These are phyloP conservation scores for Eutrema heterophyllum DNA, from an alignment of 345 rosid species.

Conservation along the genomic window DNA sequence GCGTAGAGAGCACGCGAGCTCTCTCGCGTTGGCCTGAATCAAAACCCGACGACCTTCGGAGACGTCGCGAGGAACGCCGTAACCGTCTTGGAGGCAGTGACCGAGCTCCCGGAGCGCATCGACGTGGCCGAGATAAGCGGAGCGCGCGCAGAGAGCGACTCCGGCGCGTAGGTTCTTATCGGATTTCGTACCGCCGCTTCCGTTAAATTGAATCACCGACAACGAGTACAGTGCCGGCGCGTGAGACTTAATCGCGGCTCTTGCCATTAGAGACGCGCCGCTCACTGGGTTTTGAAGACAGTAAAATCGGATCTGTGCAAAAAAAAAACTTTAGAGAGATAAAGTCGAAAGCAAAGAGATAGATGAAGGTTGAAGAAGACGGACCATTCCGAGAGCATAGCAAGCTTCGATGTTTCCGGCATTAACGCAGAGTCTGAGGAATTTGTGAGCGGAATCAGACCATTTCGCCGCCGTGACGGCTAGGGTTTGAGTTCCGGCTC, in stretches of 20 bases:
- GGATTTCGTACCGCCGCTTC: slow-evolving; percentile 54
- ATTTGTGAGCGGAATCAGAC: slow-evolving; percentile 55
- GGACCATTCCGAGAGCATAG: slow-evolving; percentile 64
- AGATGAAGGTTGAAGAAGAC: background rate
- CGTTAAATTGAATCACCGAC: slow-evolving; percentile 66
- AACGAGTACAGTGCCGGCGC: slow-evolving; percentile 55
- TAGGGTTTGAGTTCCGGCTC: slow-evolving; percentile 39
- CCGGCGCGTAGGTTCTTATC: slow-evolving; percentile 60
- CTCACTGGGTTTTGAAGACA: slow-evolving; percentile 43
- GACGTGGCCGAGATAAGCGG: slow-evolving; percentile 54
- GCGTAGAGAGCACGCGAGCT: slow-evolving; percentile 39
- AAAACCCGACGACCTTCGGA: slow-evolving; percentile 50
- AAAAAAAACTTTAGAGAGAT: background rate
- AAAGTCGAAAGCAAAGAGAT: background rate
- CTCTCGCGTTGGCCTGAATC: slow-evolving; percentile 58
- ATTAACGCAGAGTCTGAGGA: slow-evolving; percentile 43
- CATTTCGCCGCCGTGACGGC: slow-evolving; percentile 45
- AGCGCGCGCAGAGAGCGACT: slow-evolving; percentile 53
- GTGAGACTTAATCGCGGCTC: slow-evolving; percentile 60
- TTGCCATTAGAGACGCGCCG: slow-evolving; percentile 63
- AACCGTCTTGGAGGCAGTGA: slow-evolving; percentile 71
- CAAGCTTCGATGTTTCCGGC: slow-evolving; percentile 60
- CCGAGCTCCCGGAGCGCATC: slow-evolving; percentile 68
- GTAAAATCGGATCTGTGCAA: slow-evolving; percentile 63
- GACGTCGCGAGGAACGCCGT: slow-evolving; percentile 47